phyloP scores from a whole-genome alignment of 164 flowering plant genomes.

The Annona cherimola region DNA sequence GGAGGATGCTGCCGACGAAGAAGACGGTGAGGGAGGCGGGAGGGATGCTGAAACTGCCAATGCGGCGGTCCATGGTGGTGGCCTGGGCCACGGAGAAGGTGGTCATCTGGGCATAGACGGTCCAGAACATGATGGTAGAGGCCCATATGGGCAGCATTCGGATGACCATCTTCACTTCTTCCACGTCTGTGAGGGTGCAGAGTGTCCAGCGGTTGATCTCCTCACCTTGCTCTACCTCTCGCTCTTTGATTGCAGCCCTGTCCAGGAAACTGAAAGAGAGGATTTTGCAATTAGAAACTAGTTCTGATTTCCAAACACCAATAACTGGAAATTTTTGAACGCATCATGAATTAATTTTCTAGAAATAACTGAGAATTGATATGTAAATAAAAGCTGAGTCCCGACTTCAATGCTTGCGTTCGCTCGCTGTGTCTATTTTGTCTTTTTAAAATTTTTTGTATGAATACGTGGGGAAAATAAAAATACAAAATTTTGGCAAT shows the following conservation, averaged over 20 bases:
- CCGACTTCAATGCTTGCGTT: no score
- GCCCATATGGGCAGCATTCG: constrained; percentile 78
- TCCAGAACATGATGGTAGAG: constrained; percentile 84
- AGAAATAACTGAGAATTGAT: no score
- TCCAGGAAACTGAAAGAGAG: constrained; percentile 58
- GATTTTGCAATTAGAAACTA: no score
- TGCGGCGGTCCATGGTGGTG: constrained; percentile 69
- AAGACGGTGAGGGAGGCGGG: constrained; percentile 71
- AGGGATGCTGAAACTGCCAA: constrained; percentile 68
- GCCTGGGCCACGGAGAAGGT: constrained; percentile 89
- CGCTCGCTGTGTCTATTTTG: no score
- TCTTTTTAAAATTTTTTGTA: no score
- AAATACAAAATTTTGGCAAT: no score
- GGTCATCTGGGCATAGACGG: constrained; percentile 79
- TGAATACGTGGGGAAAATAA: no score
- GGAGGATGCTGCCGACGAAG: constrained; percentile 72
- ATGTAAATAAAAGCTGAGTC: no score
- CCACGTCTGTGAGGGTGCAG: constrained; percentile 42
- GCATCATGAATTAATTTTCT: no score
- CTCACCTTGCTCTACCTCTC: background rate
- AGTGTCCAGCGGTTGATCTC: constrained; percentile 28
- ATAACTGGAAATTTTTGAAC: no score
- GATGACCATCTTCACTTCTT: constrained; percentile 36
- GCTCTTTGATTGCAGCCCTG: constrained; percentile 42
- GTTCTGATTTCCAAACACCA: no score